Base-by-base conservation (phyloP, 768 basidiomycete species). In the Paxillus involutus region DNA sequence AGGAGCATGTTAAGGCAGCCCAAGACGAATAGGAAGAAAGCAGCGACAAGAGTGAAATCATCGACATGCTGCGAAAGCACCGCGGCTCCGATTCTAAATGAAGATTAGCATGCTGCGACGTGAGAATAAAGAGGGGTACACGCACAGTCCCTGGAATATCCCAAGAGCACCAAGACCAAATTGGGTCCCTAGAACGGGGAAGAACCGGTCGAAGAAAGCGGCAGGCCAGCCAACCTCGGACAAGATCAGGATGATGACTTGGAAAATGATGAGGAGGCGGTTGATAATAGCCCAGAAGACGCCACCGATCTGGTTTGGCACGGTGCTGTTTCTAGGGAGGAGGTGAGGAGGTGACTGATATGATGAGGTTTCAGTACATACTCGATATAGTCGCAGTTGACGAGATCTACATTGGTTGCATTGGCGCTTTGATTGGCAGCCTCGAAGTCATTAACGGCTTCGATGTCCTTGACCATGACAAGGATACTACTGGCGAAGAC, bases 261-360 rank as follows among this genome's bases (percentile, higher is more conserved):
- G 89, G 70, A 89, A 85, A 57, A 94, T 83, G 69, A 96, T 91
- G 69, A 96, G 81, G 52, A 96, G 79, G 55, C 91, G 80, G 71
- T 92, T 91, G 58, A 95, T 75, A 57, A 96, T 85, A 5, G 91
- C 89, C 90, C 93, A 97, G 73, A 97, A 96, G 9, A 83, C 81
- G 26, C 94, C 94, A 17, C 90, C 94, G 30, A 90, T 81, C 68
- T 96, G 93, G 70, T 92, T 91, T 4, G 94, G 94, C 5, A 97
- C 91, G 3, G 91, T 91, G 69, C 86, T 90, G 45, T 70, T 63
- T 53, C 83, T 88, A 58, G 74, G 46, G 46, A n/a, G 30, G 12
- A 37, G 16, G 53, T 82, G 52, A 52, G 57, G 44, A 42, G 19
- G 19, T 49, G 49, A 52, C 26, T 37, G 9, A 7, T 44, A 19